Conservation (phyloP, 306 rosid species). For the Hippophae rhamnoides region DNA sequence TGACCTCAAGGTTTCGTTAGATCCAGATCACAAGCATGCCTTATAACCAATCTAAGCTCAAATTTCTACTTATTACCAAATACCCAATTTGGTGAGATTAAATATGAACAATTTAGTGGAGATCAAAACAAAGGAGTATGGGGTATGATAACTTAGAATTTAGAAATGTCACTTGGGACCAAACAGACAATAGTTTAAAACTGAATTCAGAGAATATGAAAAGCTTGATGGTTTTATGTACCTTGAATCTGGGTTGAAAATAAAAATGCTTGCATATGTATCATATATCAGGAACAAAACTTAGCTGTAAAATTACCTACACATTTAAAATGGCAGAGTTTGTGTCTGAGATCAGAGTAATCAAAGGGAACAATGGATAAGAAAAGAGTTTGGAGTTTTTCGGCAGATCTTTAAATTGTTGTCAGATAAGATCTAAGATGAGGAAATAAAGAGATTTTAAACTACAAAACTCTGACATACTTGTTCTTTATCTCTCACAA, state of each 20-base stretch:
- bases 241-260: slow-evolving; percentile 58
- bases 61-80: slow-evolving; percentile 28
- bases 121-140: slow-evolving; percentile 58
- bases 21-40: slow-evolving; percentile 19
- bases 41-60: slow-evolving; percentile 17
- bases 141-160: slow-evolving; percentile 44
- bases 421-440: slow-evolving; percentile 65
- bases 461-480: slow-evolving; percentile 63
- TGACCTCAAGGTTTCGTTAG: slow-evolving; percentile 14
- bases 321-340: slow-evolving; percentile 50
- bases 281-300: slow-evolving; percentile 46
- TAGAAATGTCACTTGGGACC: slow-evolving; percentile 42
- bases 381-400: slow-evolving; percentile 51
- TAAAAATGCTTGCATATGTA: slow-evolving; percentile 32
- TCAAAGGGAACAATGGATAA: slow-evolving; percentile 46
- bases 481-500: slow-evolving; percentile 20
- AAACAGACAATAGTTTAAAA: slow-evolving; percentile 31
- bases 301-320: slow-evolving; percentile 74
- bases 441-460: slow-evolving; percentile 38
- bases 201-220: slow-evolving; percentile 70
- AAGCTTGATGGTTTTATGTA: slow-evolving; percentile 48
- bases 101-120: slow-evolving; percentile 33
- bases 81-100: slow-evolving; percentile 28
- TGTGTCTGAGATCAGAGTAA: slow-evolving; percentile 40
- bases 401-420: slow-evolving; percentile 43